These are phyloP conservation scores for Nannochloropsis granulata DNA, from an alignment of 108 stramenopile genomes.

Conservation along the genomic window DNA sequence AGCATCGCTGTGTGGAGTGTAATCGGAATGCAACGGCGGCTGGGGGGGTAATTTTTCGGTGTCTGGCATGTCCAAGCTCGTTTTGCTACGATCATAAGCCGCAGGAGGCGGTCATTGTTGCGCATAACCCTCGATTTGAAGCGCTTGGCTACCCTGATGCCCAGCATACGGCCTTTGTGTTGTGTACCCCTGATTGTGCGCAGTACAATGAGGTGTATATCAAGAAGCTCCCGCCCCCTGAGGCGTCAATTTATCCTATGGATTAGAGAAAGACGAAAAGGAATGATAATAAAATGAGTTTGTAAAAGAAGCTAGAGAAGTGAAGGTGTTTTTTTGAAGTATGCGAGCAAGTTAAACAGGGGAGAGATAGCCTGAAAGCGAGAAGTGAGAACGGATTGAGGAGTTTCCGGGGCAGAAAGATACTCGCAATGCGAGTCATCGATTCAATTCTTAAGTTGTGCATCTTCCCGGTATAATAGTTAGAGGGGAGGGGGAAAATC, in stretches of 20 bases:
- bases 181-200: background rate
- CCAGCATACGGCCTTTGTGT: background rate
- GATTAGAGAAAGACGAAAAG: background rate
- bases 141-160: background rate
- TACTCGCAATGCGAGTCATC: too few species aligned
- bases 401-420: too few species aligned
- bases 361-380: too few species aligned
- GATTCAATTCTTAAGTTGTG: too few species aligned
- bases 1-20: background rate
- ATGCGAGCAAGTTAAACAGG: too few species aligned
- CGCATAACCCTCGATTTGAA: background rate
- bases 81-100: background rate
- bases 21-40: background rate
- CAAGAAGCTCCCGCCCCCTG: background rate
- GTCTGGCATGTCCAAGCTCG: background rate
- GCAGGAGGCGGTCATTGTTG: background rate
- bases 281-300: too few species aligned
- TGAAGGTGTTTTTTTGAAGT: background rate
- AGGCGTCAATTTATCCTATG: background rate
- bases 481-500: too few species aligned
- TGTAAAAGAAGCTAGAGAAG: background rate
- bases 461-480: too few species aligned
- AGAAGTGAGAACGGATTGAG: too few species aligned
- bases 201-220: background rate
- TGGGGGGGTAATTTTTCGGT: background rate